A percentile compares a stretch with the other conserved stretches of the same genome.
These are phyloP conservation scores for Choiromyces venosus DNA, from an alignment of 495 filamentous ascomycete genomes.

Conservation along the genomic window DNA sequence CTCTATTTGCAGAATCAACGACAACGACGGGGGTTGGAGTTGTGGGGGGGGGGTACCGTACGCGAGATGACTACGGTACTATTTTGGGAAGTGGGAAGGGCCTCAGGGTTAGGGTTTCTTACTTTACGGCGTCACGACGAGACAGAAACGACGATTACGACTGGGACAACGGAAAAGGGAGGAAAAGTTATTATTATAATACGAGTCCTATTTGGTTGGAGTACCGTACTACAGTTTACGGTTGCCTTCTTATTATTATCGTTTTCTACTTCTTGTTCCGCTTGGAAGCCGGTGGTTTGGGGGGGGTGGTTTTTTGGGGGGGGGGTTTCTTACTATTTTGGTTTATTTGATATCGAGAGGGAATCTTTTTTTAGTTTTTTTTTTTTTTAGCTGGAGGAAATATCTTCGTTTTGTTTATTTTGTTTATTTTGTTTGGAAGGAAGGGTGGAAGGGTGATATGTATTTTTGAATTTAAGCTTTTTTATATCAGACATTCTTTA, in stretches of 20 bases:
- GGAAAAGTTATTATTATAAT: not conserved
- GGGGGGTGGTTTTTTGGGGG: not conserved
- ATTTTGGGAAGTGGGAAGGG: conserved; percentile 1
- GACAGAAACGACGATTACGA: not conserved
- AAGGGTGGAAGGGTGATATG: not conserved
- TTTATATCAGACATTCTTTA: no score
- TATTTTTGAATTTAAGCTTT: not conserved
- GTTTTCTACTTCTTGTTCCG: not conserved
- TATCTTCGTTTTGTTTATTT: not conserved
- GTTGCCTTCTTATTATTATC: not conserved
- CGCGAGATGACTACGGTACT: not conserved
- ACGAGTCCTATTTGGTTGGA: not conserved
- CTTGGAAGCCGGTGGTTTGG: not conserved
- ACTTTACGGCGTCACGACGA: not conserved
- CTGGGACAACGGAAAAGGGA: not conserved
- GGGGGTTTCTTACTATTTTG: no score
- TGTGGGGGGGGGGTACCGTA: not conserved
- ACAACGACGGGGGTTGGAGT: not conserved
- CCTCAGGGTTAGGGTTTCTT: not conserved
- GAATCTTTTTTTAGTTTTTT: not conserved
- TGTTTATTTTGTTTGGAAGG: no score
- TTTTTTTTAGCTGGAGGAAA: not conserved
- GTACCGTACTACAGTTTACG: not conserved
- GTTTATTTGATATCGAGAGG: no score
- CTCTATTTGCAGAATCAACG: not conserved